Conservation (phyloP, 139 green algal genomes). For the Spirogloea muscicola region DNA sequence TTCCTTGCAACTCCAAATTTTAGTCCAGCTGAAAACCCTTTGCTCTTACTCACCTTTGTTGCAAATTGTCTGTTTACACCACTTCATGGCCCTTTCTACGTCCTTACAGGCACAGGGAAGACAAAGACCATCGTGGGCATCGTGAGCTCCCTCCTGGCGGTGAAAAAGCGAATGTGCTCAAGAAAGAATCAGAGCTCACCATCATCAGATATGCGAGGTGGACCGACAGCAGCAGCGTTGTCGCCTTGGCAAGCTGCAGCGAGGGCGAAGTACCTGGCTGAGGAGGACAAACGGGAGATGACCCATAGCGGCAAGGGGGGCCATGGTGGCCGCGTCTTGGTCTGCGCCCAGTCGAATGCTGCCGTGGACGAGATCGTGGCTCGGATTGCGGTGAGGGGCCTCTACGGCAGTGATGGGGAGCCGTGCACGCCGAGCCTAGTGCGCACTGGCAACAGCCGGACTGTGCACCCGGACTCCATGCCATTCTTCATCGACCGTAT, state of each 20-base stretch:
- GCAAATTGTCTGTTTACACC: constrained; percentile 6
- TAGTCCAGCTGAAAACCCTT: too few relatives aligned
- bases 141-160: constrained; percentile 32
- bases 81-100: background rate
- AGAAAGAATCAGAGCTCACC: too few relatives aligned
- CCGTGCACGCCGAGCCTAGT: constrained; percentile 23
- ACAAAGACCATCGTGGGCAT: constrained; percentile 45
- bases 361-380: constrained; percentile 47
- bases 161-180: too few relatives aligned
- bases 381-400: constrained; percentile 6
- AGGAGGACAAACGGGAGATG: background rate
- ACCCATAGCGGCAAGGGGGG: background rate
- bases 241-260: constrained; percentile 32
- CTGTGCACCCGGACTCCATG: constrained; percentile 36
- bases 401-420: constrained; percentile 19
- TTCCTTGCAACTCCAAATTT: too few relatives aligned
- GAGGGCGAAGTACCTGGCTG: constrained; percentile 15
- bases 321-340: constrained; percentile 10
- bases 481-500: constrained; percentile 34
- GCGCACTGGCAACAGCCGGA: constrained; percentile 24
- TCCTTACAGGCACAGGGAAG: constrained; percentile 37
- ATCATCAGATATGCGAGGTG: too few relatives aligned
- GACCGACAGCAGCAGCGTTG: too few relatives aligned
- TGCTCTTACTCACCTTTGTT: too few relatives aligned
- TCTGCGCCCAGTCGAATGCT: constrained; percentile 45